These are phyloP conservation scores for Curvularia hawaiiensis DNA, from an alignment of 2,329 filamentous ascomycete species.

Conservation along the genomic window DNA sequence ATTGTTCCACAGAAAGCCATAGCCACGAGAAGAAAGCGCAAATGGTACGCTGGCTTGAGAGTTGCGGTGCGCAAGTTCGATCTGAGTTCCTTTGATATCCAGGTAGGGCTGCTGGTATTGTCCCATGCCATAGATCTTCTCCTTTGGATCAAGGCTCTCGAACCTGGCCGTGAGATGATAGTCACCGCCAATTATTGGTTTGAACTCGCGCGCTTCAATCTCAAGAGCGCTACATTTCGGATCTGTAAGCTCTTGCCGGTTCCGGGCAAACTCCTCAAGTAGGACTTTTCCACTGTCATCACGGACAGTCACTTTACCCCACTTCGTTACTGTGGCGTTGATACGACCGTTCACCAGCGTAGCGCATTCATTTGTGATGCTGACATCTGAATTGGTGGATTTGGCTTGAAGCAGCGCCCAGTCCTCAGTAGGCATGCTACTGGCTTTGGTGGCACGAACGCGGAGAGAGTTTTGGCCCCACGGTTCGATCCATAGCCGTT, in stretches of 20 bases:
- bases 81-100: slow-evolving; percentile 66
- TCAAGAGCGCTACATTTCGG: slow-evolving; percentile 64
- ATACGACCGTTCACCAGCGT: slow-evolving; percentile 57
- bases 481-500: slow-evolving; percentile 55
- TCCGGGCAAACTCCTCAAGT: slow-evolving; percentile 60
- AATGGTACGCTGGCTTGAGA: slow-evolving; percentile 70
- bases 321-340: slow-evolving; percentile 52
- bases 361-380: slow-evolving; percentile 36
- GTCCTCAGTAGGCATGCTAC: slow-evolving; percentile 32
- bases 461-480: slow-evolving; percentile 58
- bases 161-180: slow-evolving; percentile 65
- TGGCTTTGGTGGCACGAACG: slow-evolving; percentile 53
- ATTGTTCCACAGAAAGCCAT: slow-evolving; percentile 71
- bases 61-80: slow-evolving; percentile 70
- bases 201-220: slow-evolving; percentile 64
- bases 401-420: slow-evolving; percentile 28
- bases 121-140: slow-evolving; percentile 72
- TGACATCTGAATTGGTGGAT: neutral
- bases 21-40: slow-evolving; percentile 63
- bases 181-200: slow-evolving; percentile 57
- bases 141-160: slow-evolving; percentile 59
- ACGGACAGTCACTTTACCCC: slow-evolving; percentile 58
- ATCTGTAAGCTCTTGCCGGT: slow-evolving; percentile 58
- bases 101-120: slow-evolving; percentile 70
- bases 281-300: slow-evolving; percentile 51